Conservation (phyloP, 768 basidiomycete species). For the Lactarius evosmus region DNA sequence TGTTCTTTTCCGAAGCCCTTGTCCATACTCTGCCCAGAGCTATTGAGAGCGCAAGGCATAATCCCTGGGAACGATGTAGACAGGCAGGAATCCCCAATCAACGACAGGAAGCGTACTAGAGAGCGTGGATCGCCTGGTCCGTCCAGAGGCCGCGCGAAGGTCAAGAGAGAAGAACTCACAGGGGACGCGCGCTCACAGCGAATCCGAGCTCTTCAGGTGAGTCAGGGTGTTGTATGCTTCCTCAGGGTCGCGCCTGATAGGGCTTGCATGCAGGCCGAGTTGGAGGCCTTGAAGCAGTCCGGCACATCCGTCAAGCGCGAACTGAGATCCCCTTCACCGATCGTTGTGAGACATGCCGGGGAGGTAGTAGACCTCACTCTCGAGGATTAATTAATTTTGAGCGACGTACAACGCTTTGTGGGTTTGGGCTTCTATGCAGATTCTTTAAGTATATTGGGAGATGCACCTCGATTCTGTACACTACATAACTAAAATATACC, state of each 20-base stretch:
- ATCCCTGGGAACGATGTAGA: neutral
- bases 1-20: neutral
- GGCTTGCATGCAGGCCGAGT: conserved; percentile 4
- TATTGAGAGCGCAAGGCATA: conserved; percentile 20
- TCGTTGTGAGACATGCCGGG: conserved; percentile 1
- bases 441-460: neutral
- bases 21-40: conserved; percentile 2
- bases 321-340: conserved; percentile 9
- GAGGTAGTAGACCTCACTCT: conserved; percentile 19
- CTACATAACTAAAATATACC: neutral
- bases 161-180: conserved; percentile 3
- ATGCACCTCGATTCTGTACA: neutral
- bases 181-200: neutral
- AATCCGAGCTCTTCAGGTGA: conserved; percentile 16
- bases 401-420: no score
- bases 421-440: neutral
- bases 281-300: conserved; percentile 7
- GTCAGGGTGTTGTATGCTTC: neutral
- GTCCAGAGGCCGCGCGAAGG: neutral
- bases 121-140: conserved; percentile 9
- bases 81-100: neutral
- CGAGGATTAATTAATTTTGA: conserved; percentile 9
- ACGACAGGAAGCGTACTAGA: conserved; percentile 10
- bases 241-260: neutral
- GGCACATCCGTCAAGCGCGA: conserved; percentile 12